A percentile compares a stretch with the other conserved stretches of the same genome.
Evolutionary conservation across 2,329 filamentous ascomycete species (phyloP).

Genomic region (Claviceps pusilla): DNA sequence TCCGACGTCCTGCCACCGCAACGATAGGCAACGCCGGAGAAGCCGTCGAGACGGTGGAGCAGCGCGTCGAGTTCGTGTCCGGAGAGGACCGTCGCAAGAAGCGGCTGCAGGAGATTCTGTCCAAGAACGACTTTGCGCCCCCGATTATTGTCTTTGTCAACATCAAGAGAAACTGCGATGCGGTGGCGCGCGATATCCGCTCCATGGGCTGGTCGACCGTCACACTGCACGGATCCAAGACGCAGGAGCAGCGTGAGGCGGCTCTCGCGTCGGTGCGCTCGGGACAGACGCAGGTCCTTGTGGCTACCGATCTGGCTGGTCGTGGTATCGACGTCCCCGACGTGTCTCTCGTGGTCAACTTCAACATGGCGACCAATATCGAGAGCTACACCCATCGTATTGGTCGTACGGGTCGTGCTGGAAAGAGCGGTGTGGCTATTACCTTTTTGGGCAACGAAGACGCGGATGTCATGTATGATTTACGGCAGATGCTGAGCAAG

Average conservation of each 20-base stretch:
- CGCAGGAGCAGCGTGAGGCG: slow-evolving; percentile 92
- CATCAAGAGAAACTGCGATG: slow-evolving; percentile 97
- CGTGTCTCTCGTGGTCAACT: slow-evolving; percentile 89
- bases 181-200: slow-evolving; percentile 85
- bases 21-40: slow-evolving; percentile 91
- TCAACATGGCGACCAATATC: slow-evolving; percentile 92
- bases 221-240: slow-evolving; percentile 89
- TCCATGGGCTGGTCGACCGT: slow-evolving; percentile 81
- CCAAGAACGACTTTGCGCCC: slow-evolving; percentile 62
- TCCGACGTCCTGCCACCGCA: slow-evolving; percentile 81
- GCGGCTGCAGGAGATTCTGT: slow-evolving; percentile 78
- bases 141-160: slow-evolving; percentile 99
- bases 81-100: slow-evolving; percentile 96
- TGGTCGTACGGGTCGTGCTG: slow-evolving; percentile 90
- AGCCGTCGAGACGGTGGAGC: slow-evolving; percentile 94
- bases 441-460: slow-evolving; percentile 92
- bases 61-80: slow-evolving; percentile 79
- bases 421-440: slow-evolving; percentile 89
- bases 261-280: slow-evolving; percentile 73
- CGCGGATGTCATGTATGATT: slow-evolving; percentile 76
- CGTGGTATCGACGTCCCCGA: slow-evolving; percentile 96
- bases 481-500: slow-evolving; percentile 92
- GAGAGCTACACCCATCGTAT: slow-evolving; percentile 95
- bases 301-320: slow-evolving; percentile 88
- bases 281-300: slow-evolving; percentile 70